Evolutionary conservation across 208 protist species (phyloP).

Genomic region (Acanthamoeba lenticulata): DNA sequence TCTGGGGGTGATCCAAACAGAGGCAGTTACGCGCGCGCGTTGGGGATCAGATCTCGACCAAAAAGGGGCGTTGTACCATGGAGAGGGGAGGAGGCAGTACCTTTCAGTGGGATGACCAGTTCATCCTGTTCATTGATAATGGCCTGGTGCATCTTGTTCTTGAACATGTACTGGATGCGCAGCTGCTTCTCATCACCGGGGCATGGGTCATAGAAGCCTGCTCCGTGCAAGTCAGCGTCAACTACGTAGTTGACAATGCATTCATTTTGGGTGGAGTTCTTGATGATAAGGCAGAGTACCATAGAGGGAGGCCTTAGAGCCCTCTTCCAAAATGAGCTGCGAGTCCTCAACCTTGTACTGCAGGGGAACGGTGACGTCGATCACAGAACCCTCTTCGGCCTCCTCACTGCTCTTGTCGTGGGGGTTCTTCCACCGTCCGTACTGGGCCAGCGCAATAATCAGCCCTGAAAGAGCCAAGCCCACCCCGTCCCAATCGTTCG

Average conservation of each 20-base stretch:
- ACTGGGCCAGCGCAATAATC: constrained; percentile 42
- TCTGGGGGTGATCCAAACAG: too few species aligned
- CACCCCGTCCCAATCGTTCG: background rate
- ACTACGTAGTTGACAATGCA: too few species aligned
- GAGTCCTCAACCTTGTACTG: constrained; percentile 61
- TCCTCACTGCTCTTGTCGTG: background rate
- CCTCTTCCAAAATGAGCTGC: constrained; percentile 41
- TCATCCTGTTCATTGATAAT: constrained; percentile 34
- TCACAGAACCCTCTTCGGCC: constrained; percentile 45
- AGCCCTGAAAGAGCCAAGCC: background rate
- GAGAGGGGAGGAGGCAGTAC: background rate
- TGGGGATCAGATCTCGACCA: too few species aligned
- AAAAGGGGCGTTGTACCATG: too few species aligned
- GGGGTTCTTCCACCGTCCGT: background rate
- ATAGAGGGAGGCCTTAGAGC: constrained; percentile 30
- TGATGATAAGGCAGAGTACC: background rate
- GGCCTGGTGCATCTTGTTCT: constrained; percentile 43
- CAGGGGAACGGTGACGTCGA: constrained; percentile 43
- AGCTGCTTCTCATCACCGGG: constrained; percentile 57
- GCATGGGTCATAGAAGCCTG: constrained; percentile 62
- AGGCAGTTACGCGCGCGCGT: too few species aligned
- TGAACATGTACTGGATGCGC: constrained; percentile 48
- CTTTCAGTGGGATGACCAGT: constrained; percentile 54
- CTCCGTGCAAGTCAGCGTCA: background rate
- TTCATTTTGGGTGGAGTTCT: background rate